A percentile compares a stretch with the other conserved stretches of the same genome.
Conservation (phyloP, 371 early-diverging fungal genomes). For the Mucor ambiguus region DNA sequence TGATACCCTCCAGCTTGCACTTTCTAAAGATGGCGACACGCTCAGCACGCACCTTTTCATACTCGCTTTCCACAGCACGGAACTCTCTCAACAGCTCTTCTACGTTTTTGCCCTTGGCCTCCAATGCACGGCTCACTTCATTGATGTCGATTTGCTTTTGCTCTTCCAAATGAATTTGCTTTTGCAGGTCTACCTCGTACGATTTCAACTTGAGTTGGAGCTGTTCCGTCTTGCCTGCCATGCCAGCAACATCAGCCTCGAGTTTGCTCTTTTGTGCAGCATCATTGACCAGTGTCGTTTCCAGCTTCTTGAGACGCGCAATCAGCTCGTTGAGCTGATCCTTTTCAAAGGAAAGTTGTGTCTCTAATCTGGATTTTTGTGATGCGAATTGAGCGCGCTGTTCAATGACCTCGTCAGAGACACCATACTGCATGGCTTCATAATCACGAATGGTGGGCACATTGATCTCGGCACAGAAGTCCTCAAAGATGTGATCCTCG, state of each 20-base stretch:
- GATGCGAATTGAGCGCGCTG: slow-evolving; percentile 74
- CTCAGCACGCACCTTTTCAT: slow-evolving; percentile 78
- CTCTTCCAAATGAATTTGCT: slow-evolving; percentile 43
- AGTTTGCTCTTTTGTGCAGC: slow-evolving; percentile 31
- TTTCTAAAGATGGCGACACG: slow-evolving; percentile 78
- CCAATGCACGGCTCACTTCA: slow-evolving; percentile 60
- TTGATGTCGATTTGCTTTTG: slow-evolving; percentile 61
- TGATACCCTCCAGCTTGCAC: slow-evolving; percentile 92
- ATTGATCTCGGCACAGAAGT: slow-evolving; percentile 74
- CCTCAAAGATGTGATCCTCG: slow-evolving; percentile 77
- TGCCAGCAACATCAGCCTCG: slow-evolving; percentile 39
- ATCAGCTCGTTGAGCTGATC: slow-evolving; percentile 70
- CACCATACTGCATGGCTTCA: slow-evolving; percentile 69
- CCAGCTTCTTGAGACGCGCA: slow-evolving; percentile 59
- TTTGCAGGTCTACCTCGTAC: slow-evolving; percentile 44
- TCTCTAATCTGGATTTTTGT: slow-evolving; percentile 74
- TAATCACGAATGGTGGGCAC: slow-evolving; percentile 85
- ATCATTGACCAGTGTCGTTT: slow-evolving; percentile 41
- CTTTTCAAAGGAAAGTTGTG: slow-evolving; percentile 77
- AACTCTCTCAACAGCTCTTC: slow-evolving; percentile 68
- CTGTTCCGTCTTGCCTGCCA: slow-evolving; percentile 43
- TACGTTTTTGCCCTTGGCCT: slow-evolving; percentile 64
- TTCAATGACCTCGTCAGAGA: slow-evolving; percentile 73
- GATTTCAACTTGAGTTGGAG: slow-evolving; percentile 34
- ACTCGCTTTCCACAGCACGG: slow-evolving; percentile 68